Evolutionary conservation across 805 yeast species (phyloP).

Genomic region (Grigorovia transvaalensis): DNA sequence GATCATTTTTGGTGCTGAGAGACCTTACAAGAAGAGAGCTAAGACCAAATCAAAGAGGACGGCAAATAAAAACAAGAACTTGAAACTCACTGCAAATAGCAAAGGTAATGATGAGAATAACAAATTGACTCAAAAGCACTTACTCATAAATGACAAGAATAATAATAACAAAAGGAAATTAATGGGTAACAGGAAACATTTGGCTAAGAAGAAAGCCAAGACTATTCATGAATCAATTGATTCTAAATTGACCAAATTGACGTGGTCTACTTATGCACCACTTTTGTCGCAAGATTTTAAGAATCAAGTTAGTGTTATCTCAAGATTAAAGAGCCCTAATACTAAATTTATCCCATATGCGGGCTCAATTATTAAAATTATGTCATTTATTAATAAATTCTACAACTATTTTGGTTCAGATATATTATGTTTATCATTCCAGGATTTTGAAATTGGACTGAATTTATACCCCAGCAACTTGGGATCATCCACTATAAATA

Average conservation of each 20-base stretch:
- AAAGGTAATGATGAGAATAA: background rate
- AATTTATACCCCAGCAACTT: conserved; percentile 11
- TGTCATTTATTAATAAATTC: conserved; percentile 19
- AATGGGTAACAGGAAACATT: background rate
- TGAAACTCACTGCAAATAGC: conserved; percentile 5
- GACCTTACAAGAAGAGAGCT: conserved; percentile 6
- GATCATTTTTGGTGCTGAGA: conserved; percentile 11
- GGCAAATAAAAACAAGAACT: conserved; percentile 7
- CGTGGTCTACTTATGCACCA: conserved; percentile 24
- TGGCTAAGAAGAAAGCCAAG: background rate
- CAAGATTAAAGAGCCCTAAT: conserved; percentile 15
- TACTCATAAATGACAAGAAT: conserved; percentile 1
- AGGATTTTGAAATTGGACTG: conserved; percentile 20
- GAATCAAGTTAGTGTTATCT: conserved; percentile 12
- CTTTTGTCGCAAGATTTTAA: conserved; percentile 14
- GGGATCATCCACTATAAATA: conserved; percentile 9
- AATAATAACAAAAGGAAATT: conserved; percentile 1
- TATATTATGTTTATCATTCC: conserved; percentile 14
- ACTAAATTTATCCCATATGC: conserved; percentile 15
- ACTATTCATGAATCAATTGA: conserved; percentile 11
- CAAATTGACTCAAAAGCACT: background rate
- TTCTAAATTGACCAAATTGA: conserved; percentile 12
- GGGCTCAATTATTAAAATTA: conserved; percentile 13
- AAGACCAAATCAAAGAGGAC: conserved; percentile 5
- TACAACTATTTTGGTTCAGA: conserved; percentile 13